A percentile compares a stretch with the other conserved stretches of the same genome.
Evolutionary conservation across 2,329 filamentous ascomycete genomes (phyloP).

Genomic region (Fusarium oligoseptatum): DNA sequence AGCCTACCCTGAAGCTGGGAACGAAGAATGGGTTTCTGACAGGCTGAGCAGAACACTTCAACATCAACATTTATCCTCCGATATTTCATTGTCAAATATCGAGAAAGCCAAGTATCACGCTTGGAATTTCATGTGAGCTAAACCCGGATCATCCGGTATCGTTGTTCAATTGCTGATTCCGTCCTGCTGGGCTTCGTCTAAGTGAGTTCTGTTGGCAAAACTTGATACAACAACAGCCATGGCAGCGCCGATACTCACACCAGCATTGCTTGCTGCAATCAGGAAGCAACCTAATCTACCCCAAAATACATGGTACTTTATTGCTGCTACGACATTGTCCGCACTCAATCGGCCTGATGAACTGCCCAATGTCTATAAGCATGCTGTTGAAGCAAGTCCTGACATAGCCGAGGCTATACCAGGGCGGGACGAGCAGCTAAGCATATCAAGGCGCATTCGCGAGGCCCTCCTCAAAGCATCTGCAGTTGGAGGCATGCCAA

Average conservation of each 20-base stretch:
- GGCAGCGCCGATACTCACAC: conserved; percentile 38
- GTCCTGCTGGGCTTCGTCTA: neutral
- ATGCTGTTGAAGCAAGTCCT: conserved; percentile 18
- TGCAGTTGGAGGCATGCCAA: conserved; percentile 45
- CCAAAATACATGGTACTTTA: conserved; percentile 45
- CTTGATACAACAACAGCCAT: conserved; percentile 15
- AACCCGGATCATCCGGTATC: neutral
- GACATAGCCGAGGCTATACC: neutral
- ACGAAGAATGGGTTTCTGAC: neutral
- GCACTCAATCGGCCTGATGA: conserved; percentile 44
- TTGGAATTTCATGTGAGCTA: neutral
- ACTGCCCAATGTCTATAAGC: conserved; percentile 32
- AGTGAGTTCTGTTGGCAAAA: neutral
- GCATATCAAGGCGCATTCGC: conserved; percentile 39
- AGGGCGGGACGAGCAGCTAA: conserved; percentile 30
- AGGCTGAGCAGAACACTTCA: neutral
- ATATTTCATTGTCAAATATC: neutral
- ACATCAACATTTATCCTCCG: neutral
- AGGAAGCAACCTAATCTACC: conserved; percentile 42
- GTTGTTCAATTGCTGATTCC: neutral
- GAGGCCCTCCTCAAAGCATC: conserved; percentile 46
- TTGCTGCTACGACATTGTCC: conserved; percentile 43
- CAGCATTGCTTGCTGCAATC: conserved; percentile 37
- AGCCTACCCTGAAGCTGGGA: conserved; percentile 37
- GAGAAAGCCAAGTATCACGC: too few relatives aligned